Evolutionary conservation across 495 filamentous ascomycete genomes (phyloP), one percentile per base, ranked within the genome.

Genomic region (Penicillium steckii): DNA sequence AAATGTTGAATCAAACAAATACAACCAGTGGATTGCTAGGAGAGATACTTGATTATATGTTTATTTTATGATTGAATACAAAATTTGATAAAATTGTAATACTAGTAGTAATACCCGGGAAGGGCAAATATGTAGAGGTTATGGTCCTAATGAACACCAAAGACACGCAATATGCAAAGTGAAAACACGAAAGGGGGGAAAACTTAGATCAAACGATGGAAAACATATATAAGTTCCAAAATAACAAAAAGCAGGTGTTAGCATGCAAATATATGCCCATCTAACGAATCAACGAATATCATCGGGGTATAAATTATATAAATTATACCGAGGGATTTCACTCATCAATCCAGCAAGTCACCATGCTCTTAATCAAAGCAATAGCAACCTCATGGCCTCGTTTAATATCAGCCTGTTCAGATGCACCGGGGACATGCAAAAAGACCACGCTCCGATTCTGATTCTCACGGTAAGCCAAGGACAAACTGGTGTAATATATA

Each of bases 401-500:
- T 32, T 73, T 63, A 13, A 94, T 62, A 55, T 77, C 75, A 15
- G 71, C 71, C 59, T 84, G 72, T 18, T 77, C 73, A 23, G 74
- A 66, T 3, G 82, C 77, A 8, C 77, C 76, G 7, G 91, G 91
- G 2, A 95, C 87, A 62, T 96, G 91, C 48, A 93, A 68, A 62
- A 96, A 96, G 23, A 86, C 64, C 13, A 91, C 84, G 46, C 80
- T 84, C 37, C 74, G 74, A 43, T 75, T 70, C 30, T 73, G 63
- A 18, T 74, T 73, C 4, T 72, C 69, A 66, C 74, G 77, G 43
- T 72, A 66, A 17, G 83, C 69, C 51, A 71, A 65, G 17, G 85
- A 78, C 64, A 96, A 59, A 54, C 82, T 88, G 5, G 85, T 85
- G 70, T 85, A 95, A 68, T 89, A 94, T 43, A 87, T 91, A 62